Base-by-base conservation (phyloP, 495 filamentous ascomycete species). In the Penicillium macrosclerotiorum region DNA sequence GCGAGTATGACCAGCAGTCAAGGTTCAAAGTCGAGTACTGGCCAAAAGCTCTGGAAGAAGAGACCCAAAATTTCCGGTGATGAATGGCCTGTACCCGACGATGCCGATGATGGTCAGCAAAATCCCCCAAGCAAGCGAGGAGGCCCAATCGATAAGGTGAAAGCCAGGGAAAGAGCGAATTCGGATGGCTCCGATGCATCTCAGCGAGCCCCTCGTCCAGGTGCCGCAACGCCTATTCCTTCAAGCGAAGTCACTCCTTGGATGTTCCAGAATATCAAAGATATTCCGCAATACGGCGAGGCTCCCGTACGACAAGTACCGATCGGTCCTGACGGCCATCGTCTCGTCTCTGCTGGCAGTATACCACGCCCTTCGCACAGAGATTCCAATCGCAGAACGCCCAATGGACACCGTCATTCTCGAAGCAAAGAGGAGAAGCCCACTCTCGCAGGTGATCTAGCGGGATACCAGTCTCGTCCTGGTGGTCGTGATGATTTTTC, bases 241-340 rank as follows among this genome's bases (percentile, higher is more conserved):
- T 90, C 91, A 11, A 91, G 87, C 58, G 93, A 97, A 58, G 89
- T 98, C 37, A 91, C 92, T 17, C 93, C 93, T 9, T 98, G 95
- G 81, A 72, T 94, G 33, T 97, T 91, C 66, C 93, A 98, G 68
- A 89, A 93, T 60, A 82, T 77, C 51, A 82, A 90, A 63, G 89
- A 95, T 60, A 85, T 94, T 44, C 77, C 82, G 16, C 82, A 84
- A 42, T 88, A 85, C 60, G 89, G 89, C 18, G 87, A 92, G 63
- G 89, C 89, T 13, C 89, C 88, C 14, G 83, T 94, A 22, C 79
- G 86, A 37, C 76, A 86, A 54, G 77, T 78, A 26, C 85, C 88
- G 38, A 83, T 79, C 19, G 83, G 81, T 1, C 81, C 80, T 7
- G 85, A 90, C 60, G 77, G 75, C 38, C 77, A 85, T n/a, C 84